These are phyloP conservation scores for Verticillium nonalfalfae DNA, from an alignment of 2,329 filamentous ascomycete genomes.

Conservation along the genomic window DNA sequence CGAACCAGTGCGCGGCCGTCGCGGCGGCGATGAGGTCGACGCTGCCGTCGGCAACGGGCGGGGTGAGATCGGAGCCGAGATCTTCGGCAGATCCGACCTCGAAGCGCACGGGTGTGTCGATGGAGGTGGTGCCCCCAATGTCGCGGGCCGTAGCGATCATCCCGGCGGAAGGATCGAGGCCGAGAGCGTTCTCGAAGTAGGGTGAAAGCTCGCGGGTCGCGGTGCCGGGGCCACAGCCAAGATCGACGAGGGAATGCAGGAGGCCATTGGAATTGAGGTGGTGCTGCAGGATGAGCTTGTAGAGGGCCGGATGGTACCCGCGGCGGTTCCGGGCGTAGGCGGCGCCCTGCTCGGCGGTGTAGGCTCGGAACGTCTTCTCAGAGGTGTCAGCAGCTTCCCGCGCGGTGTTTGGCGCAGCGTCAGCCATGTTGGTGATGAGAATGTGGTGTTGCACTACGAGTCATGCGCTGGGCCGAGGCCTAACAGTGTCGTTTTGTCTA, in stretches of 20 bases:
- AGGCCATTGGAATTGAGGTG: slow-evolving; percentile 39
- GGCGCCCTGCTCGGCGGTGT: slow-evolving; percentile 33
- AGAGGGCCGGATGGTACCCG: slow-evolving; percentile 38
- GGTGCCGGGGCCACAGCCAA: slow-evolving; percentile 52
- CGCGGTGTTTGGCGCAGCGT: neutral
- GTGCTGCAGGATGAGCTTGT: slow-evolving; percentile 35
- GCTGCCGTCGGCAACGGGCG: slow-evolving; percentile 20
- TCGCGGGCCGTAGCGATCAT: slow-evolving; percentile 45
- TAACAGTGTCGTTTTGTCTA: neutral
- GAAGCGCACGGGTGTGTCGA: slow-evolving; percentile 28
- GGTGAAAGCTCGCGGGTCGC: slow-evolving; percentile 37
- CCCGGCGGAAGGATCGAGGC: slow-evolving; percentile 42
- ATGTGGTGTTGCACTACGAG: neutral
- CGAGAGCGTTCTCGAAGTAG: slow-evolving; percentile 38
- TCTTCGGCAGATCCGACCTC: slow-evolving; percentile 36
- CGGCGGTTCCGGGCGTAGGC: slow-evolving; percentile 34
- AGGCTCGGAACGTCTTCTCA: slow-evolving; percentile 36
- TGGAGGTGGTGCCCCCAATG: slow-evolving; percentile 21
- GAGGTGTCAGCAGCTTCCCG: neutral
- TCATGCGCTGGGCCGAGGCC: neutral
- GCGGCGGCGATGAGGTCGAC: slow-evolving; percentile 45
- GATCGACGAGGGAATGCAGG: slow-evolving; percentile 37
- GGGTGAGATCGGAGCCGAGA: slow-evolving; percentile 22
- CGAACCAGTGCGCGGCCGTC: slow-evolving; percentile 52
- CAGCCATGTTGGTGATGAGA: neutral